Base-by-base conservation (phyloP, 176 grass and related monocot genomes). In the Lolium perenne region DNA sequence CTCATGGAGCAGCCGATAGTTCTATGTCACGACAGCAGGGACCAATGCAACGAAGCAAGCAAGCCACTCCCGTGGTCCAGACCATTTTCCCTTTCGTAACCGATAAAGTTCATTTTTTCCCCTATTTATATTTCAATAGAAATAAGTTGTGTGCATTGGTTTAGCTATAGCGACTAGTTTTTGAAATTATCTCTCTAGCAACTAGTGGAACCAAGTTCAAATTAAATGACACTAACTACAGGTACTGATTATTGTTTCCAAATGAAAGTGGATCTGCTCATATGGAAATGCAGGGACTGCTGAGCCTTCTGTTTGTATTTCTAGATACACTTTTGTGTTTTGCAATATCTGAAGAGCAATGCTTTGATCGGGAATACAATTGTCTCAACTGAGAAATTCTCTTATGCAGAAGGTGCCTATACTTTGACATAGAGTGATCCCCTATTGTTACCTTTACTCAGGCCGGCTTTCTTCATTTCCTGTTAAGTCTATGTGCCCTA, bases 171-270 rank as follows among this genome's bases (percentile, higher is more conserved):
- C 0, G 23, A 74, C 71, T 49, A 0, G 12, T 10, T 32, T 65
- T 63, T 32, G 26, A 6, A 65, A 12, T 65, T 25, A 65, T 65
- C 25, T 65, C 25, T 65, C 14, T 48, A 74, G 45, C n/a, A 23
- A 74, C 21, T 49, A 74, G n/a, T 74, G 71, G 61, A 32, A 14
- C 71, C 43, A 49, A 25, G 10, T 74, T 74, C 5, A 74, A 74
- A 47, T 49, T 47, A 23, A 74, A 49, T 15, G 11, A n/a, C 71
- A 49, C 18, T 74, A 49, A 23, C 23, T 25, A 49, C n/a, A 74
- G 2, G 20, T 49, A 49, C 20, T 23, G 21, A 29, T 29, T 22
- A 23, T 2, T 23, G 26, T 73, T 48, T 23, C 11, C n/a, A 74
- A 74, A 47, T 25, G n/a, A 48, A 74, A 48, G 43, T 25, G 43